Conservation (phyloP, 352 stramenopile genomes). For the Globisporangium yorkense region DNA sequence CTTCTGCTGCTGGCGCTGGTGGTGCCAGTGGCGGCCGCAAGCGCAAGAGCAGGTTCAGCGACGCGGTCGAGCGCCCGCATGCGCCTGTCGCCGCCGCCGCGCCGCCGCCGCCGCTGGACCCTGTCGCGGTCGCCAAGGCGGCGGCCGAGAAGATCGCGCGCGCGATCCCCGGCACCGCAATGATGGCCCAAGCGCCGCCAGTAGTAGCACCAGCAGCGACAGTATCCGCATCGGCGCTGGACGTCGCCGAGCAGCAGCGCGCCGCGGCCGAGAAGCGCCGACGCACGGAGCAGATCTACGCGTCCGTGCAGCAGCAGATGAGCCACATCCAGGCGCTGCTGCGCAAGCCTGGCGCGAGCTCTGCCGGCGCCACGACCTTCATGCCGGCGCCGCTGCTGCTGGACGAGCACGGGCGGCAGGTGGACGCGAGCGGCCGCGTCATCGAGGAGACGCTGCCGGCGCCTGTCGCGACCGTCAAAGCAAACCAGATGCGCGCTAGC, state of each 20-base stretch:
- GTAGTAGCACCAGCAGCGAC: constrained; percentile 3
- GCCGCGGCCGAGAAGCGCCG: constrained; percentile 49
- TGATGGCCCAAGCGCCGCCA: not conserved
- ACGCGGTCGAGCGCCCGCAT: constrained; percentile 24
- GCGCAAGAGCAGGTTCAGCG: constrained; percentile 83
- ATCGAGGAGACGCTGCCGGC: constrained; percentile 40
- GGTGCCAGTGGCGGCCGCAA: constrained; percentile 32
- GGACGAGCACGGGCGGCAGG: constrained; percentile 72
- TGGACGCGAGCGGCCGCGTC: constrained; percentile 69
- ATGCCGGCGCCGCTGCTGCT: constrained; percentile 75
- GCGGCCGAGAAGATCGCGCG: constrained; percentile 72
- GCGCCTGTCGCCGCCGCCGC: not conserved
- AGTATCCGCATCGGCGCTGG: constrained; percentile 1
- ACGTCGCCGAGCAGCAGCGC: constrained; percentile 28
- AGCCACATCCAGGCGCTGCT: constrained; percentile 65
- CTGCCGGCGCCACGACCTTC: constrained; percentile 24
- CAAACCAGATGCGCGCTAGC: constrained; percentile 27
- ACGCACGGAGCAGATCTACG: constrained; percentile 72
- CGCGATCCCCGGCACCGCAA: constrained; percentile 30
- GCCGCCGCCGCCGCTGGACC: constrained; percentile 20
- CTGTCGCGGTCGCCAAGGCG: constrained; percentile 56
- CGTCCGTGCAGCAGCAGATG: constrained; percentile 85
- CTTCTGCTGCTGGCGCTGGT: not conserved
- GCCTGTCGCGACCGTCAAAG: constrained; percentile 42
- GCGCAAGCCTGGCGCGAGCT: constrained; percentile 27